A percentile compares a stretch with the other conserved stretches of the same genome.
phyloP scores from a whole-genome alignment of 305 asterid genomes.

The Nicotiana rustica region DNA sequence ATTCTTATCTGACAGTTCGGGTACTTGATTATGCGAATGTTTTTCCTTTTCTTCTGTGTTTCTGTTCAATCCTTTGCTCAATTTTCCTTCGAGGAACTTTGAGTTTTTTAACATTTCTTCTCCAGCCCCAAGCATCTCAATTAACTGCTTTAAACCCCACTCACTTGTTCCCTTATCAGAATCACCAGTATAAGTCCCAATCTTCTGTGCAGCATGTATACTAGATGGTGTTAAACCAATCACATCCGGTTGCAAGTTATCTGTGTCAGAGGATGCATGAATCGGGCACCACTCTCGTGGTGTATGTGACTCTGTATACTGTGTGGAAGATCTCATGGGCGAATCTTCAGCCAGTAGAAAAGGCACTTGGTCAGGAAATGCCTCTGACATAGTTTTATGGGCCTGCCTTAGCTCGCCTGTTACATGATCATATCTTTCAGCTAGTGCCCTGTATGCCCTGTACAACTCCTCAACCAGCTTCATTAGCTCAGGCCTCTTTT shows the following conservation, averaged over 20 bases:
- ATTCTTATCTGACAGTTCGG: conserved; percentile 14
- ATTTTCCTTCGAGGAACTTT: conserved; percentile 42
- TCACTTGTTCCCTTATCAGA: conserved; percentile 38
- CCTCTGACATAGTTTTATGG: conserved; percentile 84
- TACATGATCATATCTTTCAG: conserved; percentile 76
- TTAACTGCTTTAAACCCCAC: conserved; percentile 61
- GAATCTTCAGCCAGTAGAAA: conserved; percentile 69
- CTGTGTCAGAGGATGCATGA: conserved; percentile 50
- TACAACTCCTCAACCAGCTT: conserved; percentile 73
- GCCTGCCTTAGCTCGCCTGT: conserved; percentile 91
- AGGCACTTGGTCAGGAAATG: conserved; percentile 83
- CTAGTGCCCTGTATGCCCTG: conserved; percentile 73
- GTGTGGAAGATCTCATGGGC: conserved; percentile 56
- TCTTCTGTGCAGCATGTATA: conserved; percentile 32
- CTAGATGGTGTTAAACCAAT: conserved; percentile 32
- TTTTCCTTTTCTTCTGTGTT: conserved; percentile 22
- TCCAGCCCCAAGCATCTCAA: conserved; percentile 57
- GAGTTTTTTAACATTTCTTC: conserved; percentile 37
- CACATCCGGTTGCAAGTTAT: conserved; percentile 45
- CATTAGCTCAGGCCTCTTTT: conserved; percentile 79
- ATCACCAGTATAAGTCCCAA: conserved; percentile 38
- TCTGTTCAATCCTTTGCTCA: conserved; percentile 39
- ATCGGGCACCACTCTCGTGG: conserved; percentile 40
- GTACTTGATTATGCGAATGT: neutral
- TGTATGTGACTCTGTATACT: conserved; percentile 55